phyloP scores from a whole-genome alignment of 176 grass and related monocot species.

The Oryza australiensis region DNA sequence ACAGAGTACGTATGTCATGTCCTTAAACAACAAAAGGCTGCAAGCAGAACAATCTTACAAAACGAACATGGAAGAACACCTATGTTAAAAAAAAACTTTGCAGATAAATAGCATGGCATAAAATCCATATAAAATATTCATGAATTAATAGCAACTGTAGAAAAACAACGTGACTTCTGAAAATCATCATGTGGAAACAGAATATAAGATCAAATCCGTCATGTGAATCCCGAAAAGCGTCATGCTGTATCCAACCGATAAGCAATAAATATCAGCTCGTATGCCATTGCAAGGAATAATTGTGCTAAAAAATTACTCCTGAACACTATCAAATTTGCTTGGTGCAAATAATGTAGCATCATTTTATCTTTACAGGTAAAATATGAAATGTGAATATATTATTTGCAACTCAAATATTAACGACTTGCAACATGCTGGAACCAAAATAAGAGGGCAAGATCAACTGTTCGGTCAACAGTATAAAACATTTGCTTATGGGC shows the following conservation, averaged over 20 bases:
- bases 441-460: neutral
- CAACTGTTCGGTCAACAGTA: neutral
- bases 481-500: neutral
- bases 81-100: neutral
- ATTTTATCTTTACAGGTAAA: slow-evolving; percentile 3
- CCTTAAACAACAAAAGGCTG: neutral
- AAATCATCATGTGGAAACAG: no score
- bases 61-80: neutral
- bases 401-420: neutral
- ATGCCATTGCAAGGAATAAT: neutral
- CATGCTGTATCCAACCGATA: neutral
- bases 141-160: neutral
- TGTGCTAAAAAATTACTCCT: neutral
- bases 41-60: neutral
- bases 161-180: neutral
- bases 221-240: neutral
- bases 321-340: neutral
- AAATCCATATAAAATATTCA: neutral
- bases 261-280: neutral
- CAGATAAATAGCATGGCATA: neutral
- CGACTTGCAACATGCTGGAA: neutral
- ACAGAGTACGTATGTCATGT: neutral
- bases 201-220: neutral
- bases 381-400: neutral
- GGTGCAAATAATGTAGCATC: neutral